A percentile compares a stretch with the other conserved stretches of the same genome.
Evolutionary conservation across 441 rosid genomes (phyloP).

Genomic region (Croton setiger): DNA sequence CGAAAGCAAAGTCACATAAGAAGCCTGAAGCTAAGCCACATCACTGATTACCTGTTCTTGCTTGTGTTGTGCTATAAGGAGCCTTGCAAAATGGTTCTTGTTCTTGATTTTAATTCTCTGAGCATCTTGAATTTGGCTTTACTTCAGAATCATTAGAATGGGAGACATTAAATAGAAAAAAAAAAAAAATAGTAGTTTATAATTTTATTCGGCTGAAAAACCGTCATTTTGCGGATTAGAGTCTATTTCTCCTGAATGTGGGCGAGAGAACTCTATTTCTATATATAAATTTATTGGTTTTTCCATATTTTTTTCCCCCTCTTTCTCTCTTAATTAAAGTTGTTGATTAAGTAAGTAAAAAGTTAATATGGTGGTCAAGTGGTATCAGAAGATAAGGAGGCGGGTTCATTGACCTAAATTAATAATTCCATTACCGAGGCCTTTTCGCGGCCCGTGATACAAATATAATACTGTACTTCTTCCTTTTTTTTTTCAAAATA

Average conservation of each 20-base stretch:
- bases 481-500: no score
- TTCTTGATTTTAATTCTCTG: not conserved
- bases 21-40: slow-evolving; percentile 27
- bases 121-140: not conserved
- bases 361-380: not conserved
- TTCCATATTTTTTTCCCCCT: no score
- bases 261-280: not conserved
- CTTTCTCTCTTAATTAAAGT: not conserved
- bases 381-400: not conserved
- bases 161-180: not conserved
- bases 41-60: slow-evolving; percentile 14
- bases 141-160: not conserved
- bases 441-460: not conserved
- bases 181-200: not conserved
- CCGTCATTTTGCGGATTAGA: not conserved
- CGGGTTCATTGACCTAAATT: not conserved
- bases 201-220: not conserved
- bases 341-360: no score
- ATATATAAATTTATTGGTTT: not conserved
- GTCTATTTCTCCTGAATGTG: not conserved
- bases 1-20: slow-evolving; percentile 27
- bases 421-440: slow-evolving; percentile 1
- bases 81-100: slow-evolving; percentile 1
- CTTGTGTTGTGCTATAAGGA: slow-evolving; percentile 6
- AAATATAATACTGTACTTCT: not conserved